A percentile compares a stretch with the other conserved stretches of the same genome.
These are phyloP conservation scores for Flammula alnicola DNA, from an alignment of 1,284 basidiomycete genomes.

Conservation along the genomic window DNA sequence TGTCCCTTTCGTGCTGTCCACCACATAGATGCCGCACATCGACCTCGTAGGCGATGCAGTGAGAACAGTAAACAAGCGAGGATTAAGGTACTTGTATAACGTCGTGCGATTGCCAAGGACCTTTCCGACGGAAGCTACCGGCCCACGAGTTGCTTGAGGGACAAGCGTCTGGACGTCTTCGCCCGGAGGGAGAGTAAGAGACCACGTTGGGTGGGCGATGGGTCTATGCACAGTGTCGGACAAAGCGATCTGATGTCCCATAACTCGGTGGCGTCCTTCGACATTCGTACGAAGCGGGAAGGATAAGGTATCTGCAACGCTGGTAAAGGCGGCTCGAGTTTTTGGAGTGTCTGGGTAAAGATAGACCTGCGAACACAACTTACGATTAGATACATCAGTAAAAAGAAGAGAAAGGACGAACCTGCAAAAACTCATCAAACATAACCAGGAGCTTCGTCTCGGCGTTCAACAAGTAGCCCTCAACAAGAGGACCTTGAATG, in stretches of 20 bases:
- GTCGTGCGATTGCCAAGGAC: conserved; percentile 89
- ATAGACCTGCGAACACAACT: conserved; percentile 57
- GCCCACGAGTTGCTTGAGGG: conserved; percentile 46
- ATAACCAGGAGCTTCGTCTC: conserved; percentile 57
- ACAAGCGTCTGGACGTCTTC: conserved; percentile 60
- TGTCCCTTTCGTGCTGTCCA: conserved; percentile 82
- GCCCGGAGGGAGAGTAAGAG: conserved; percentile 54
- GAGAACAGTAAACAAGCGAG: conserved; percentile 73
- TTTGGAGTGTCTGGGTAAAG: conserved; percentile 64
- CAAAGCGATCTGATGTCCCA: conserved; percentile 58
- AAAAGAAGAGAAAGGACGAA: conserved; percentile 29
- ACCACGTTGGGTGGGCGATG: conserved; percentile 69
- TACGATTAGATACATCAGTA: background rate
- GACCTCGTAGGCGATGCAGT: conserved; percentile 45
- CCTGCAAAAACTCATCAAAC: conserved; percentile 72
- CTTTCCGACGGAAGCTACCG: conserved; percentile 80
- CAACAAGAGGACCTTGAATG: conserved; percentile 60
- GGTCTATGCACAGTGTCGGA: conserved; percentile 49
- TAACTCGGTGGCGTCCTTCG: conserved; percentile 46
- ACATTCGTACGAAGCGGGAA: conserved; percentile 58
- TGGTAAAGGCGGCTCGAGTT: conserved; percentile 46
- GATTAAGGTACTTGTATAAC: conserved; percentile 95
- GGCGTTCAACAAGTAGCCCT: conserved; percentile 57
- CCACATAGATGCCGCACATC: conserved; percentile 71
- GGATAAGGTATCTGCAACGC: conserved; percentile 48